Evolutionary conservation across 2,329 filamentous ascomycete genomes (phyloP).

Genomic region (Celoporthe dispersa): DNA sequence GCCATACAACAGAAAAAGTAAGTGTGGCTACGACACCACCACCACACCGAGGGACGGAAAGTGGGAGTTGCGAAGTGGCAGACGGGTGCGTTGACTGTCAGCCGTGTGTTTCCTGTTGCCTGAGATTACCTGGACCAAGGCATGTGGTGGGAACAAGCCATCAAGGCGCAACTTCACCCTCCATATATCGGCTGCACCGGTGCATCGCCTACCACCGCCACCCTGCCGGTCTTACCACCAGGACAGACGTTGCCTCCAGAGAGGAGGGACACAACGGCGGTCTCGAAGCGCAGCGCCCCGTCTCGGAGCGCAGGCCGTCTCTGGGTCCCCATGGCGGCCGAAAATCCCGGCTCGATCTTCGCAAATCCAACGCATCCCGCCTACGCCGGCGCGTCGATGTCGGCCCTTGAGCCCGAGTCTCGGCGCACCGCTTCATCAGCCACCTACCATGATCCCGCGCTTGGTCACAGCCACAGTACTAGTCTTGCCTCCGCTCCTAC

Average conservation of each 20-base stretch:
- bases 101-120: conserved; percentile 14
- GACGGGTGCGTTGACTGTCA: conserved; percentile 7
- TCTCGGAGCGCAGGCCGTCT: conserved; percentile 15
- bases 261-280: neutral
- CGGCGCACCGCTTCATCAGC: conserved; percentile 24
- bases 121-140: conserved; percentile 5
- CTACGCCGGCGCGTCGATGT: conserved; percentile 27
- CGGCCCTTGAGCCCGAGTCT: conserved; percentile 20
- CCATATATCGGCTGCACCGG: conserved; percentile 8
- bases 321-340: conserved; percentile 26
- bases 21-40: conserved; percentile 5
- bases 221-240: neutral
- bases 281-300: neutral
- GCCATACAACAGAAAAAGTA: neutral
- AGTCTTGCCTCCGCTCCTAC: conserved; percentile 42
- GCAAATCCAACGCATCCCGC: conserved; percentile 24
- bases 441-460: conserved; percentile 14
- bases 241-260: neutral
- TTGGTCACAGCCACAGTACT: conserved; percentile 29
- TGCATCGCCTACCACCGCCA: neutral
- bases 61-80: conserved; percentile 16
- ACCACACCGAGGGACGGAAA: conserved; percentile 4
- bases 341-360: conserved; percentile 21
- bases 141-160: neutral
- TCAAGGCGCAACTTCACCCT: conserved; percentile 8